phyloP scores from a whole-genome alignment of 805 yeast genomes.

The Candida sphagnicola region DNA sequence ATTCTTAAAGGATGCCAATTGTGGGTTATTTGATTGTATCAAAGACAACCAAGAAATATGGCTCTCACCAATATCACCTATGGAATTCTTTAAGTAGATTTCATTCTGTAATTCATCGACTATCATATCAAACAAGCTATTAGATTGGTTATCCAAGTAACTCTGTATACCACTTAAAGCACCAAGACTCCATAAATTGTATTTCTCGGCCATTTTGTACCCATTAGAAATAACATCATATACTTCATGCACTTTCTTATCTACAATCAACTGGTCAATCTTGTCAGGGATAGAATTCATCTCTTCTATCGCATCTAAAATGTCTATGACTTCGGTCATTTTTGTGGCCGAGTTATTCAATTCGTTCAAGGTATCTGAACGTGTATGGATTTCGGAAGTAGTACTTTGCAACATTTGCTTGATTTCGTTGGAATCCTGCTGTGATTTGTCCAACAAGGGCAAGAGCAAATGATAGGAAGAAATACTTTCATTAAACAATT shows the following conservation, averaged over 20 bases:
- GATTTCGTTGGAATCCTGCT: conserved; percentile 48
- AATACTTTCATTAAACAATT: conserved; percentile 78
- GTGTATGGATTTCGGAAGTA: conserved; percentile 45
- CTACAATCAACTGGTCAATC: conserved; percentile 65
- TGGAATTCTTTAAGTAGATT: conserved; percentile 50
- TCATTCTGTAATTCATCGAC: conserved; percentile 74
- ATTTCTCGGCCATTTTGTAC: conserved; percentile 42
- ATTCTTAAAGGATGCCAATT: conserved; percentile 30
- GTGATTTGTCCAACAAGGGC: conserved; percentile 60
- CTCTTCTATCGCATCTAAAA: conserved; percentile 62
- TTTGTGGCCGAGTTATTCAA: conserved; percentile 59
- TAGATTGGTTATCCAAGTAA: conserved; percentile 53
- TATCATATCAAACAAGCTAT: conserved; percentile 62
- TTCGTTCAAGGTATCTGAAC: conserved; percentile 57
- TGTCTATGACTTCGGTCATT: conserved; percentile 65
- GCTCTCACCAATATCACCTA: conserved; percentile 7
- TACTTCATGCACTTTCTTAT: conserved; percentile 65
- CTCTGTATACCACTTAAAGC: conserved; percentile 49
- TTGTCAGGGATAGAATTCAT: conserved; percentile 55
- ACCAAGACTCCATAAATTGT: conserved; percentile 54
- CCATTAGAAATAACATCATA: conserved; percentile 49
- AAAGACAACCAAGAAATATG: conserved; percentile 19
- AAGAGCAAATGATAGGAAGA: conserved; percentile 79
- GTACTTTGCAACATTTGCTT: conserved; percentile 47
- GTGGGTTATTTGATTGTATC: conserved; percentile 27